phyloP scores from a whole-genome alignment of 108 stramenopile genomes.

The Nitzschia inconspicua region DNA sequence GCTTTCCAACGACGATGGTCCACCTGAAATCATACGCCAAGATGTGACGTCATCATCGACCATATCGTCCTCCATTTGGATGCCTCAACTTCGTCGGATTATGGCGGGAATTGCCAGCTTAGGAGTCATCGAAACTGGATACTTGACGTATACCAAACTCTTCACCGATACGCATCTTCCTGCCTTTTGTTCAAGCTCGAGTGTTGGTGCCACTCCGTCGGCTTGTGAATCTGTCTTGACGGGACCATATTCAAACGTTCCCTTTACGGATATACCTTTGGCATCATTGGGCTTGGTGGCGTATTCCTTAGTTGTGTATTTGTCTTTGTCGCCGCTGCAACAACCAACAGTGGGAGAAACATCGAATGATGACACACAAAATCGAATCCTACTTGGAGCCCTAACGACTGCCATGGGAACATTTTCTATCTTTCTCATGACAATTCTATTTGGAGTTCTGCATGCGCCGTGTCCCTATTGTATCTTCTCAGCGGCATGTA shows the following conservation, averaged over 20 bases:
- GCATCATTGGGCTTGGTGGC: constrained; percentile 59
- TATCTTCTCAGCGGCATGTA: constrained; percentile 66
- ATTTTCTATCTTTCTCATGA: constrained; percentile 85
- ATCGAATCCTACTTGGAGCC: constrained; percentile 62
- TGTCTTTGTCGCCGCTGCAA: constrained; percentile 44
- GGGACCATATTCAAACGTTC: constrained; percentile 70
- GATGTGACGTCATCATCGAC: too few species aligned
- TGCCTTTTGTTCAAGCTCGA: constrained; percentile 23
- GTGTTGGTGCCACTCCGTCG: background rate
- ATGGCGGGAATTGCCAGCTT: constrained; percentile 54
- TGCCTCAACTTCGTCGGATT: constrained; percentile 50
- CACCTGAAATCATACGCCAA: too few species aligned
- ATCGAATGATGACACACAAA: constrained; percentile 29
- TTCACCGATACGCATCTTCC: background rate
- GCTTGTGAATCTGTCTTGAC: constrained; percentile 49
- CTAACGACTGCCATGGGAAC: constrained; percentile 85
- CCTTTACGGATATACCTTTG: constrained; percentile 56
- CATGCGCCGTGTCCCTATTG: constrained; percentile 82
- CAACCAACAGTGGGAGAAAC: background rate
- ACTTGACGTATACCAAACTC: constrained; percentile 65
- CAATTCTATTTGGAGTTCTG: constrained; percentile 66
- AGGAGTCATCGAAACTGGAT: constrained; percentile 74
- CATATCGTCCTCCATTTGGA: constrained; percentile 51
- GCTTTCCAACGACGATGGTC: too few species aligned
- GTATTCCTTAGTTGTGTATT: constrained; percentile 41